Evolutionary conservation across 1,284 basidiomycete species (phyloP), one percentile per base, ranked within the genome.

Genomic region (Abortiporus biennis): DNA sequence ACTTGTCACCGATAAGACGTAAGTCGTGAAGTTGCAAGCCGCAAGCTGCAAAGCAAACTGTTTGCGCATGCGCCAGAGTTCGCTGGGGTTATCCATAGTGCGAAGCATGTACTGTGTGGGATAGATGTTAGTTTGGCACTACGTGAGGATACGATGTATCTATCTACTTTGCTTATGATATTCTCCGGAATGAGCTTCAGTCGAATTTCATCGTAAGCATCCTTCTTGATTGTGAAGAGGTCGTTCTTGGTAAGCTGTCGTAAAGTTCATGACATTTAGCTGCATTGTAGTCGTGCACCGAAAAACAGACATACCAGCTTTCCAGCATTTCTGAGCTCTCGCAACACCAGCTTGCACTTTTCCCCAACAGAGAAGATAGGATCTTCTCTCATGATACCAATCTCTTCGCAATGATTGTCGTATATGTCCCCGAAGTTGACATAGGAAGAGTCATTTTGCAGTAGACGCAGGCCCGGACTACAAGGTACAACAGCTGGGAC

Each of bases 41-140:
- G 96, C 92, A 33, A 92, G 74, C 60, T 99, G 94, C 33, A 88
- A 66, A 8, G 94, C 86, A 63, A 99, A 97, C 63, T 97, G 92
- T 69, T 97, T 99, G 49, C 96, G 82, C 80, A 98, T 92, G 48
- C 91, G 78, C 94, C 95, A 99, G 4, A 99, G 73, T 53, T 96
- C 92, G 46, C 80, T 80, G 1, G 95, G 83, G 3, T 77, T 78
- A 21, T 75, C 69, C 90, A 97, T 96, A 19, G 85, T 86, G 38
- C 79, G 79, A 34, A 83, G 74, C 83, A 99, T 90, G 61, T 92
- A 99, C 88, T 96, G 56, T 11, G 42, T 51, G 21, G n/a, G 30
- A 36, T 16, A 6, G 2, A 23, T 15, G 16, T n/a, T 36, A 23
- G n/a, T n/a, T n/a, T n/a, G n/a, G n/a, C n/a, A n/a, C n/a, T n/a